phyloP scores from a whole-genome alignment of 352 stramenopile genomes.

The Pythium graminicola region DNA sequence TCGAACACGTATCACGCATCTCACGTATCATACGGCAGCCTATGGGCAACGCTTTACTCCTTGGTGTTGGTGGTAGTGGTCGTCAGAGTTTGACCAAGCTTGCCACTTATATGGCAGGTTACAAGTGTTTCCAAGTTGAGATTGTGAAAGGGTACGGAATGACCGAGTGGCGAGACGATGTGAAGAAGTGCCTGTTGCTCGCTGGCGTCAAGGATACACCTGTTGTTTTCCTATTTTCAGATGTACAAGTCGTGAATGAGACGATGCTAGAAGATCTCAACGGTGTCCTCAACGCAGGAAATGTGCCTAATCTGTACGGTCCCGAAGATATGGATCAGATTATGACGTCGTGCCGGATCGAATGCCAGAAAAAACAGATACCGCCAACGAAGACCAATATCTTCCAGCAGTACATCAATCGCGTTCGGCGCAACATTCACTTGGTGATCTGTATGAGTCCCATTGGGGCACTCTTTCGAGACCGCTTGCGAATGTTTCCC shows the following conservation, averaged over 20 bases:
- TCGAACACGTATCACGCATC: conserved; percentile 83
- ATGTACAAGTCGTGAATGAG: conserved; percentile 93
- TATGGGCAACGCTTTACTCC: conserved; percentile 86
- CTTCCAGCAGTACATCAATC: conserved; percentile 91
- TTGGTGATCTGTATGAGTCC: conserved; percentile 88
- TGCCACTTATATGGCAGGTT: conserved; percentile 91
- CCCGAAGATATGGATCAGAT: conserved; percentile 91
- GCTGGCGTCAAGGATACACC: conserved; percentile 89
- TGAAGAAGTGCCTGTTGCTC: conserved; percentile 87
- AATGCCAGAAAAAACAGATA: conserved; percentile 90
- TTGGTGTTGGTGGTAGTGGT: conserved; percentile 90
- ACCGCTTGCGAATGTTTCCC: conserved; percentile 84
- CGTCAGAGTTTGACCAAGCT: conserved; percentile 90
- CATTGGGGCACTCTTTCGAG: conserved; percentile 70
- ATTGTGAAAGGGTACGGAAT: conserved; percentile 93
- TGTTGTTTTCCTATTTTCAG: conserved; percentile 92
- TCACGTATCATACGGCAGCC: conserved; percentile 75
- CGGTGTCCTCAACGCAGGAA: conserved; percentile 92
- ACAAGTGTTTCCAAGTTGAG: conserved; percentile 93
- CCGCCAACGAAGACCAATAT: conserved; percentile 93
- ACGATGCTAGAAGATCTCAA: conserved; percentile 96
- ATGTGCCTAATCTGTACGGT: conserved; percentile 92
- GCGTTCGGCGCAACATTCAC: conserved; percentile 89
- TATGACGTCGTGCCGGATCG: conserved; percentile 80
- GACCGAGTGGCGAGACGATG: conserved; percentile 89